Evolutionary conservation across 768 basidiomycete species (phyloP), one percentile per base, ranked within the genome.

Genomic region (Dacryopinax spathularia): DNA sequence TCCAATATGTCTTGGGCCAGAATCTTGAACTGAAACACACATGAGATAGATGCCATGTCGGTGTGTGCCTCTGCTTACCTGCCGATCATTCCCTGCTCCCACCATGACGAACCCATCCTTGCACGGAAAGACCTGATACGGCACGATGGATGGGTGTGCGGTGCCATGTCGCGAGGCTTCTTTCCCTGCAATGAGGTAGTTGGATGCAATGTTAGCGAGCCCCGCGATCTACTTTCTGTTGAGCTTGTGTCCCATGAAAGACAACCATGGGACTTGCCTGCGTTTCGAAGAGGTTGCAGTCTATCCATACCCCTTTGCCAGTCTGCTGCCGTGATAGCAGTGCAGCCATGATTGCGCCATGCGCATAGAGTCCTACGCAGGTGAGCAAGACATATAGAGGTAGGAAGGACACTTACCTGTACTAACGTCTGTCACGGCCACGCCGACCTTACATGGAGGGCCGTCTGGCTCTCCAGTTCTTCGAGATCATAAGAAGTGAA

Each of bases 311-410:
- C 1, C 94, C 94, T 68, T 86, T 79, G 4, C 92, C 92, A 0
- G 93, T 96, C 70, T 87, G 83, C 64, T 83, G 80, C 22, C 91
- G 81, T 10, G 88, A 91, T 64, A 92, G 72, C 15, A 97, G 78
- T 1, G 85, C 93, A 4, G 94, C 94, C 81, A 97, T 85, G 65
- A 97, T 88, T 1, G 92, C 91, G 0, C 91, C 90, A 62, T 95
- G 91, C 4, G 91, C 86, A 73, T 94, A 96, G 27, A 97, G 79
- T 1, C 76, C 76, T 71, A 2, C 66, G 61, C 9, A 68, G 43
- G 34, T 68, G 68, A 33, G 62, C 60, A 20, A 33, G 29, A 1
- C 16, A 22, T n/a, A 20, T 18, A 6, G 3, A 15, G 12, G 12
- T 5, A 43, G 15, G 33, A 10, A 10, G 7, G 7, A 7, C 9